Percentiles rank a stretch among this genome's conserved stretches.
Evolutionary conservation across 169 alveolate species (phyloP).

Genomic region (Cryptosporidium felis): DNA sequence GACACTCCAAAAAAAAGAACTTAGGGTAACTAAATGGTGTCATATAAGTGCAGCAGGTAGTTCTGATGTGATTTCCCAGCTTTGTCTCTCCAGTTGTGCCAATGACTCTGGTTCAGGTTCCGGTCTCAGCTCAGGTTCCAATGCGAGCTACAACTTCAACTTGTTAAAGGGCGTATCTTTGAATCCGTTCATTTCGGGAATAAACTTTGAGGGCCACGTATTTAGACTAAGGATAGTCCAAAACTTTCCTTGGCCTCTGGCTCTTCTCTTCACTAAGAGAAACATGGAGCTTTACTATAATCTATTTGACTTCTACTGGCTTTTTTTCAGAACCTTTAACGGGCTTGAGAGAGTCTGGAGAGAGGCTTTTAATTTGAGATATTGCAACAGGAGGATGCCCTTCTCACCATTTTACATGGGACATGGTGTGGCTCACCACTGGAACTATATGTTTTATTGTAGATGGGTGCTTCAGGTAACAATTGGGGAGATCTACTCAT

Average conservation of each 20-base stretch:
- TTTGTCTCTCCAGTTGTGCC: neutral
- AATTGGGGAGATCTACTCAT: slow-evolving; percentile 32
- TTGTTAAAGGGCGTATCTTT: neutral
- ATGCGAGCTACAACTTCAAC: neutral
- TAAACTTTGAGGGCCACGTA: slow-evolving; percentile 17
- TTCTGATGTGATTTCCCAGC: slow-evolving; percentile 36
- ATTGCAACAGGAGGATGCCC: slow-evolving; percentile 16
- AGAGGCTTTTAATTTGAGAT: slow-evolving; percentile 34
- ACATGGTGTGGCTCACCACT: neutral
- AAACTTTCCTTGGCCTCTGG: slow-evolving; percentile 31
- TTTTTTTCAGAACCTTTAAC: slow-evolving; percentile 24
- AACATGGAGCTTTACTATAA: slow-evolving; percentile 63
- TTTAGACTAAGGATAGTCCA: slow-evolving; percentile 28
- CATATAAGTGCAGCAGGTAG: slow-evolving; percentile 23
- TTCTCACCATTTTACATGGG: neutral
- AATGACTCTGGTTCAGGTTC: too few species aligned
- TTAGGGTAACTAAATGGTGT: slow-evolving; percentile 27
- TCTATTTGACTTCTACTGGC: slow-evolving; percentile 55
- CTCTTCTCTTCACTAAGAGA: slow-evolving; percentile 32
- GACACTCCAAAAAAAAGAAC: neutral
- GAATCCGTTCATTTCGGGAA: slow-evolving; percentile 9
- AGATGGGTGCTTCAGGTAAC: slow-evolving; percentile 61
- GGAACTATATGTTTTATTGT: slow-evolving; percentile 53
- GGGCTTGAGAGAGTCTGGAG: slow-evolving; percentile 39
- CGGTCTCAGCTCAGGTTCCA: too few species aligned